These are phyloP conservation scores for Trametes elegans DNA, from an alignment of 768 basidiomycete genomes.

Conservation along the genomic window DNA sequence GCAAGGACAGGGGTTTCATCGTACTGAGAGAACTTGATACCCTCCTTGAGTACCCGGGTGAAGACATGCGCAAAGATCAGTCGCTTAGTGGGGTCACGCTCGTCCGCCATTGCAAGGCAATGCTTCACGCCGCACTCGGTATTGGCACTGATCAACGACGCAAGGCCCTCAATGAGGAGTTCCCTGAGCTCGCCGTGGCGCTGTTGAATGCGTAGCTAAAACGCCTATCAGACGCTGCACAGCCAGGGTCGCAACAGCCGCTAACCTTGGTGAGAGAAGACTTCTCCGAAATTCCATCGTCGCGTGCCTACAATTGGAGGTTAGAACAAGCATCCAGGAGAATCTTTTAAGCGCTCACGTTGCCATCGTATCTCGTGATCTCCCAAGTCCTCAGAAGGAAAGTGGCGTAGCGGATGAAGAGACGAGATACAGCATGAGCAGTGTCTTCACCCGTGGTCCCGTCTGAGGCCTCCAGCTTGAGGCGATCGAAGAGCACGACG, in stretches of 20 bases:
- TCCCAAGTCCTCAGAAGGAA: slow-evolving; percentile 63
- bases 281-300: slow-evolving; percentile 29
- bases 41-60: slow-evolving; percentile 74
- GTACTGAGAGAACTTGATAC: slow-evolving; percentile 70
- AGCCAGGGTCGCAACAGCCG: neutral
- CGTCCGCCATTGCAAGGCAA: slow-evolving; percentile 77
- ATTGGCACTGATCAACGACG: slow-evolving; percentile 80
- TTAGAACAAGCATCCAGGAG: neutral
- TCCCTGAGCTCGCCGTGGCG: slow-evolving; percentile 56
- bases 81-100: slow-evolving; percentile 64
- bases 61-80: slow-evolving; percentile 85
- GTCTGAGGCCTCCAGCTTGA: slow-evolving; percentile 64
- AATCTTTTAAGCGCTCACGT: slow-evolving; percentile 18
- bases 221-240: neutral
- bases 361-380: slow-evolving; percentile 44
- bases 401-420: slow-evolving; percentile 77
- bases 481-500: slow-evolving; percentile 71
- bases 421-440: slow-evolving; percentile 66
- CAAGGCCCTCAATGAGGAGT: slow-evolving; percentile 74
- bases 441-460: slow-evolving; percentile 58
- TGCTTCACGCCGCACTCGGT: slow-evolving; percentile 89
- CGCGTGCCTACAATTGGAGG: slow-evolving; percentile 15
- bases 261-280: slow-evolving; percentile 25
- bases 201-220: slow-evolving; percentile 23
- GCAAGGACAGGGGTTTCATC: slow-evolving; percentile 35